These are phyloP conservation scores for Candida maesae DNA, from an alignment of 805 yeast species.

Conservation along the genomic window DNA sequence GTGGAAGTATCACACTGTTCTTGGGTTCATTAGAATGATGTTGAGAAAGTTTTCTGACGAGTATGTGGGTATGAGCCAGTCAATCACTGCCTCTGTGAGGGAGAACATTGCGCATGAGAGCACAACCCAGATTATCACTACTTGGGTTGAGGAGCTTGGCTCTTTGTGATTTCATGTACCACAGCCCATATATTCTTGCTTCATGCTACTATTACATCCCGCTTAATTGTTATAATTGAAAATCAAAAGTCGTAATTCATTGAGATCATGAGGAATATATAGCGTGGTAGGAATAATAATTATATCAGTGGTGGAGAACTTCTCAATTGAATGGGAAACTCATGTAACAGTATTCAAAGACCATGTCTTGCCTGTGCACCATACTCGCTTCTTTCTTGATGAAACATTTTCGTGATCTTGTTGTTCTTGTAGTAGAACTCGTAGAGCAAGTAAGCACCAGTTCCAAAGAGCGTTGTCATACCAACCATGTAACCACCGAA, in stretches of 20 bases:
- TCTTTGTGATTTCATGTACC: too few species aligned
- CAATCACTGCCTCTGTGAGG: constrained; percentile 33
- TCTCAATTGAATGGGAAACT: not conserved
- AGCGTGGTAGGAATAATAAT: too few species aligned
- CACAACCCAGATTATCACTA: constrained; percentile 26
- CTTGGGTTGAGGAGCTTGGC: constrained; percentile 33
- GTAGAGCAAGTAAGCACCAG: constrained; percentile 20
- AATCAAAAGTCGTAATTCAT: not conserved
- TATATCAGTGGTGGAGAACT: not conserved
- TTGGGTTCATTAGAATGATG: constrained; percentile 36
- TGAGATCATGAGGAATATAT: too few species aligned
- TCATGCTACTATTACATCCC: too few species aligned
- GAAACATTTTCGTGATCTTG: constrained; percentile 25
- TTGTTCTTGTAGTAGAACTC: constrained; percentile 25
- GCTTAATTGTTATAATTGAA: too few species aligned
- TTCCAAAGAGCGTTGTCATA: constrained; percentile 16
- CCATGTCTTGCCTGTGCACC: constrained; percentile 15
- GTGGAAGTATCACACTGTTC: constrained; percentile 40
- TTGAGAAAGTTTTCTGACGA: constrained; percentile 44
- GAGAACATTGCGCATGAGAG: constrained; percentile 31
- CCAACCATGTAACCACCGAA: constrained; percentile 22
- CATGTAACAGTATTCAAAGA: constrained; percentile 4
- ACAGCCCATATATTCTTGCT: too few species aligned
- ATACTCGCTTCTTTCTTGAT: constrained; percentile 13
- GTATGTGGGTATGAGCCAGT: constrained; percentile 29